phyloP scores from a whole-genome alignment of 1,284 basidiomycete species.

The Mycena sp. region DNA sequence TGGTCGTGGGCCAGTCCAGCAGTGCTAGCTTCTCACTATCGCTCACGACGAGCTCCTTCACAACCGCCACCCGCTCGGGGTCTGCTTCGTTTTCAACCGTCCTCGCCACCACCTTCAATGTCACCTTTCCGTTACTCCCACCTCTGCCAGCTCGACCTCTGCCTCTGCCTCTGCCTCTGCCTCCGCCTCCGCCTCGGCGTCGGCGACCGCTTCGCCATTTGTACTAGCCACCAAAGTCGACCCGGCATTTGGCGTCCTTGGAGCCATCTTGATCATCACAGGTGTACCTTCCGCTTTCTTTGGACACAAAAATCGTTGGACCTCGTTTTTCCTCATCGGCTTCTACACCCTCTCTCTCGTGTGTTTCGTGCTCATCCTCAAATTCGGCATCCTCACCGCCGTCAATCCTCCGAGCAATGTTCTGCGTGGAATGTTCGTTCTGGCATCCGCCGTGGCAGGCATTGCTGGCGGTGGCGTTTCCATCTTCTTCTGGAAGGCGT shows the following conservation, averaged over 20 bases:
- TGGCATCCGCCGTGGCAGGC: conserved; percentile 83
- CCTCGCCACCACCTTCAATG: conserved; percentile 66
- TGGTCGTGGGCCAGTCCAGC: conserved; percentile 36
- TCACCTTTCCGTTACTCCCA: conserved; percentile 58
- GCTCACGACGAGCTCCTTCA: conserved; percentile 59
- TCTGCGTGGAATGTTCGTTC: conserved; percentile 89
- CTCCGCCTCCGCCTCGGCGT: conserved; percentile 54
- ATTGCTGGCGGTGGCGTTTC: conserved; percentile 85
- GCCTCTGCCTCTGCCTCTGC: conserved; percentile 49
- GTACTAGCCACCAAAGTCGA: conserved; percentile 81
- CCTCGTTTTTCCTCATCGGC: conserved; percentile 89
- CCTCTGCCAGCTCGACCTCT: conserved; percentile 48
- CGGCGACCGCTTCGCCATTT: too few species aligned
- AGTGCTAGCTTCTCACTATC: conserved; percentile 52
- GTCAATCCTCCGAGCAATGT: conserved; percentile 83
- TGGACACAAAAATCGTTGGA: conserved; percentile 95
- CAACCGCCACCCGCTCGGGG: conserved; percentile 57
- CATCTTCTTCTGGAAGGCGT: conserved; percentile 91
- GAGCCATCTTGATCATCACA: conserved; percentile 88
- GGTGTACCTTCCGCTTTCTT: conserved; percentile 91
- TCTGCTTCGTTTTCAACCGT: conserved; percentile 51
- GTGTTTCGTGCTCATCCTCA: conserved; percentile 89
- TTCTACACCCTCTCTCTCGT: conserved; percentile 90
- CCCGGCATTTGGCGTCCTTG: conserved; percentile 90
- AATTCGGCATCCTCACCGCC: conserved; percentile 86